phyloP scores from a whole-genome alignment of 805 yeast species.

The Candida sakaeoensis region DNA sequence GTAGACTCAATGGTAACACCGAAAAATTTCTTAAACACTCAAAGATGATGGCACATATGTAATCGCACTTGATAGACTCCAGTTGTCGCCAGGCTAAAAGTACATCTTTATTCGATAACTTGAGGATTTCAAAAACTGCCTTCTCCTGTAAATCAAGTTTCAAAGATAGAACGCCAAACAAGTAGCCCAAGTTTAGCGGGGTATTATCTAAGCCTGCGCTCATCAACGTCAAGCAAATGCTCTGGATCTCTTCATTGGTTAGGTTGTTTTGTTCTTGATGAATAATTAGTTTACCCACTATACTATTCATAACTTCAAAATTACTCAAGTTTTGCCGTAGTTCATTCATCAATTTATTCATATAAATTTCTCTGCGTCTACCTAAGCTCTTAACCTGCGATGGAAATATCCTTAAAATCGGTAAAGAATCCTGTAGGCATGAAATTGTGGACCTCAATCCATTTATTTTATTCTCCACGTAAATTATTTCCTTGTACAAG shows the following conservation, averaged over 20 bases:
- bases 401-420: conserved; percentile 36
- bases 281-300: conserved; percentile 26
- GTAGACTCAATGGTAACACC: conserved; percentile 65
- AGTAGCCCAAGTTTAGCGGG: conserved; percentile 57
- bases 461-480: conserved; percentile 55
- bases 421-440: conserved; percentile 53
- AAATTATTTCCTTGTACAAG: conserved; percentile 49
- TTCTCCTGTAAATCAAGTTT: conserved; percentile 27
- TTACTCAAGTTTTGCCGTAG: conserved; percentile 17
- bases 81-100: conserved; percentile 31
- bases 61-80: conserved; percentile 20
- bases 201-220: conserved; percentile 78
- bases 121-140: conserved; percentile 41
- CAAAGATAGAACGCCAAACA: conserved; percentile 53
- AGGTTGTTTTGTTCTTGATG: neutral
- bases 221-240: conserved; percentile 70
- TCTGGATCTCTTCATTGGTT: conserved; percentile 42
- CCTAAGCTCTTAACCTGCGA: conserved; percentile 22
- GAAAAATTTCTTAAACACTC: conserved; percentile 63
- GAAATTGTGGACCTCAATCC: conserved; percentile 55
- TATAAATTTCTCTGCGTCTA: conserved; percentile 46
- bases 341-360: conserved; percentile 29
- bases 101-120: conserved; percentile 25
- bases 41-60: conserved; percentile 53
- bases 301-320: conserved; percentile 23